Evolutionary conservation across 2,329 filamentous ascomycete species (phyloP).

Genomic region (Coccinonectria pachysandricola): DNA sequence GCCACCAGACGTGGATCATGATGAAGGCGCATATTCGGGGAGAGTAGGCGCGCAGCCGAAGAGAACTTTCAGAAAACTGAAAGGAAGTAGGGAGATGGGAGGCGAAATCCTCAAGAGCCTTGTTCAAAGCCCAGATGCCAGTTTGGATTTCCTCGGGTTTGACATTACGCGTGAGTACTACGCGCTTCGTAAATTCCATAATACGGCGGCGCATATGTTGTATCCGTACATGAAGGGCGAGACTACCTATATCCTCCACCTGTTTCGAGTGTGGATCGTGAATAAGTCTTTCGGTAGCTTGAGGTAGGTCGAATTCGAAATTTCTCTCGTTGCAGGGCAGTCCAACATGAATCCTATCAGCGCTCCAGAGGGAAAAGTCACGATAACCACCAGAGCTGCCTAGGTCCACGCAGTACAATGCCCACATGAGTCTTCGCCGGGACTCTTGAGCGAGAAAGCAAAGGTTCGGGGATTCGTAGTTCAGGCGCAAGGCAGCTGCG

Average conservation of each 20-base stretch:
- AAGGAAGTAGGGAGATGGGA: conserved; percentile 44
- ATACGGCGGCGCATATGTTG: conserved; percentile 45
- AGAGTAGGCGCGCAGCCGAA: conserved; percentile 46
- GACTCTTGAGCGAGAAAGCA: conserved; percentile 32
- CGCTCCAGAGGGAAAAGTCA: conserved; percentile 34
- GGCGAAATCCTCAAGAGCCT: conserved; percentile 42
- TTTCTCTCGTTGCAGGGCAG: conserved; percentile 34
- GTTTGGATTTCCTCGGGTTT: conserved; percentile 33
- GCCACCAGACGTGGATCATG: conserved; percentile 52
- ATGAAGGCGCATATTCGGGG: conserved; percentile 46
- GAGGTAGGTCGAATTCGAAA: conserved; percentile 47
- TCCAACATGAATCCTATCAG: conserved; percentile 30
- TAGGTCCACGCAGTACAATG: conserved; percentile 32
- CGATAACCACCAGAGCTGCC: conserved; percentile 32
- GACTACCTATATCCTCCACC: conserved; percentile 43
- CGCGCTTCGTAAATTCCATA: conserved; percentile 41
- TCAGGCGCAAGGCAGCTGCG: conserved; percentile 32
- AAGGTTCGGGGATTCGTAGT: conserved; percentile 31
- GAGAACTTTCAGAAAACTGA: conserved; percentile 46
- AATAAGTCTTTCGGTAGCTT: conserved; percentile 42
- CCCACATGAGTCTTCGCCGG: conserved; percentile 33
- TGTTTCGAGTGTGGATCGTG: conserved; percentile 29
- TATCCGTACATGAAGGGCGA: conserved; percentile 47
- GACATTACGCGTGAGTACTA: conserved; percentile 25
- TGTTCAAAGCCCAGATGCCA: conserved; percentile 35